Conservation (phyloP, 495 filamentous ascomycete genomes). For the Penicillium cosmopolitanum region DNA sequence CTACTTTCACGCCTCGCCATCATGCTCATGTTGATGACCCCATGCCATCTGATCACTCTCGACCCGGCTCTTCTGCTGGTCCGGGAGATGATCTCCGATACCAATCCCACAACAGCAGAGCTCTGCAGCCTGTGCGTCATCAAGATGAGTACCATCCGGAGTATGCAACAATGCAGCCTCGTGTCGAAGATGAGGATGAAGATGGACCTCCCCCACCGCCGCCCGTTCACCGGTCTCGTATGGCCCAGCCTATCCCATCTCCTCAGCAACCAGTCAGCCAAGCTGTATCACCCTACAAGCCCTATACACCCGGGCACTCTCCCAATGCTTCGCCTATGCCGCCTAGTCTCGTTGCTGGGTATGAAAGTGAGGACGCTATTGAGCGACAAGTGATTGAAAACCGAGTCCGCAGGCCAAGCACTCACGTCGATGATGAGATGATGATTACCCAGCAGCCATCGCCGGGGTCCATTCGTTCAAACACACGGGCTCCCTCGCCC, state of each 20-base stretch:
- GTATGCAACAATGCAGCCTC: constrained; percentile 65
- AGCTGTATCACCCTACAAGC: constrained; percentile 32
- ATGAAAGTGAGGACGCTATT: constrained; percentile 64
- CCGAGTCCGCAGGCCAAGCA: constrained; percentile 31
- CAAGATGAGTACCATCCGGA: constrained; percentile 38
- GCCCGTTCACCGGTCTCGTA: constrained; percentile 48
- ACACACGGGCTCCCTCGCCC: constrained; percentile 13
- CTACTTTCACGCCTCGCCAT: constrained; percentile 20
- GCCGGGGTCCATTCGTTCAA: constrained; percentile 22
- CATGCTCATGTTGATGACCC: constrained; percentile 14
- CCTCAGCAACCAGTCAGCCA: constrained; percentile 29
- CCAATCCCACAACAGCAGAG: constrained; percentile 23
- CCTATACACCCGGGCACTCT: constrained; percentile 41
- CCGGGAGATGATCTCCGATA: constrained; percentile 29
- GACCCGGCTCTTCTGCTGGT: constrained; percentile 18
- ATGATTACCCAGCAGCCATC: constrained; percentile 31
- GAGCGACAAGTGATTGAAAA: constrained; percentile 41
- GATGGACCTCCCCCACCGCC: constrained; percentile 53
- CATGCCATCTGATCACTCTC: constrained; percentile 21
- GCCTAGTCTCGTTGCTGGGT: constrained; percentile 69
- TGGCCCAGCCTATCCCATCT: constrained; percentile 31
- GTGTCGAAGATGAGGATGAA: constrained; percentile 70
- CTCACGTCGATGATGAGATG: constrained; percentile 37
- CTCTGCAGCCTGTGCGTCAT: constrained; percentile 29
- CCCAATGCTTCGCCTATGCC: constrained; percentile 56